Base-by-base conservation (phyloP, 768 basidiomycete genomes). In the Kwoniella botswanensis region DNA sequence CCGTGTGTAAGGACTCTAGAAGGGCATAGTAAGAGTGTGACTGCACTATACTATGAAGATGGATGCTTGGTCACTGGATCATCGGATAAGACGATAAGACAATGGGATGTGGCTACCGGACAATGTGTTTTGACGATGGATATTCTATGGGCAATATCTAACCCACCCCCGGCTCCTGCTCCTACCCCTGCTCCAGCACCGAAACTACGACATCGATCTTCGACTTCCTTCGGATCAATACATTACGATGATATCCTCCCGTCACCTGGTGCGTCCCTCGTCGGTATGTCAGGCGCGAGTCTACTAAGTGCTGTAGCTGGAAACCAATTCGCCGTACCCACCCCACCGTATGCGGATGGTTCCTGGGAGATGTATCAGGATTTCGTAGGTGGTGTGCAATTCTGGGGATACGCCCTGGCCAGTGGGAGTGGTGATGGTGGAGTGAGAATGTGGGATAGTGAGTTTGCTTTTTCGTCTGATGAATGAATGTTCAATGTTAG, bases 41-140 rank as follows among this genome's bases (percentile, higher is more conserved):
- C 96, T 1, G 88, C 94, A 6, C 86, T 99, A 63, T 98, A 95
- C 83, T 98, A 98, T 71, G 97, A 99, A 83, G 94, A 94, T 72
- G 90, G 92, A 61, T 95, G 92, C 77, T 83, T 99, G 85, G 95
- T 98, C 13, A 98, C 95, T 9, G 97, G 97, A 43, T 96, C 97
- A 5, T 94, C 93, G 3, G 97, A 99, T 85, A 98, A 98, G 85
- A 99, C 97, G 0, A 87, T 99, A 65, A 92, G 97, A 2, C 96
- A 98, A 82, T 99, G 97, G 97, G 97, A 98, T 81, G 88, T 98
- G 65, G 89, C 88, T 21, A 98, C 97, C 0, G 97, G 96, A 7
- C 97, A 98, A 86, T 99, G 97, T 84, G 91, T 98, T 57, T 91
- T 97, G 86, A 96, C 96, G 24, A 99, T 99, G 97, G 97, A 99